A percentile compares a stretch with the other conserved stretches of the same genome.
phyloP scores from a whole-genome alignment of 192 early-diverging fungal species.

The Backusella australiensis region DNA sequence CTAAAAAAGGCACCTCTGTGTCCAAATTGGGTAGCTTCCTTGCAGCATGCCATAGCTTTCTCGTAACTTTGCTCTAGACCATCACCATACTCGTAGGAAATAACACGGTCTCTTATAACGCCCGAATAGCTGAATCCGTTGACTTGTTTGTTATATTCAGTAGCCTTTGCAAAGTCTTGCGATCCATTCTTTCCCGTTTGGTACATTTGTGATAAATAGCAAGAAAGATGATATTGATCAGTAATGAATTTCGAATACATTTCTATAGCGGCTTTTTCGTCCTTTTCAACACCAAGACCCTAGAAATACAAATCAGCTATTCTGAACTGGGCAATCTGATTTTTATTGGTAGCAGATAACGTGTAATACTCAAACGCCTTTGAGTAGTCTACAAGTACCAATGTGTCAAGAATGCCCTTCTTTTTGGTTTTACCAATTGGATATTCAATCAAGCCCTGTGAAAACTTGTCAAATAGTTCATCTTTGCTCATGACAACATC shows the following conservation, averaged over 20 bases:
- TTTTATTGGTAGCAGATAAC: slow-evolving; percentile 46
- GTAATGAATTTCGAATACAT: background rate
- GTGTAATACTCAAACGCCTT: slow-evolving; percentile 59
- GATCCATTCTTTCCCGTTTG: background rate
- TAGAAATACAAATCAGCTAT: slow-evolving; percentile 55
- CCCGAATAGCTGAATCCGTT: background rate
- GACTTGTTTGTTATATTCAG: background rate
- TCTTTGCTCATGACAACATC: too few species aligned
- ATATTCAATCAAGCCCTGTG: background rate
- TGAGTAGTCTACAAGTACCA: too few species aligned
- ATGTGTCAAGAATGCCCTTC: background rate
- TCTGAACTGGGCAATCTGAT: slow-evolving; percentile 49
- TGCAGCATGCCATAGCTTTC: slow-evolving; percentile 55
- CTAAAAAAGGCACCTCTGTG: slow-evolving; percentile 59
- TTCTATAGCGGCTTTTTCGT: slow-evolving; percentile 17
- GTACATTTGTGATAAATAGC: background rate
- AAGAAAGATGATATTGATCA: background rate
- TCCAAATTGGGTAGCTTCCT: slow-evolving; percentile 41
- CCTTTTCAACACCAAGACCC: slow-evolving; percentile 51
- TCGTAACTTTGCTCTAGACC: slow-evolving; percentile 2
- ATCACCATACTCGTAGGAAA: background rate
- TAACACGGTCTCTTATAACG: background rate
- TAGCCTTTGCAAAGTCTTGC: background rate
- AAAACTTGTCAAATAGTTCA: too few species aligned
- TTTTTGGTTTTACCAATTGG: background rate